phyloP scores from a whole-genome alignment of 371 early-diverging fungal species.

The Mortierella polycephala region DNA sequence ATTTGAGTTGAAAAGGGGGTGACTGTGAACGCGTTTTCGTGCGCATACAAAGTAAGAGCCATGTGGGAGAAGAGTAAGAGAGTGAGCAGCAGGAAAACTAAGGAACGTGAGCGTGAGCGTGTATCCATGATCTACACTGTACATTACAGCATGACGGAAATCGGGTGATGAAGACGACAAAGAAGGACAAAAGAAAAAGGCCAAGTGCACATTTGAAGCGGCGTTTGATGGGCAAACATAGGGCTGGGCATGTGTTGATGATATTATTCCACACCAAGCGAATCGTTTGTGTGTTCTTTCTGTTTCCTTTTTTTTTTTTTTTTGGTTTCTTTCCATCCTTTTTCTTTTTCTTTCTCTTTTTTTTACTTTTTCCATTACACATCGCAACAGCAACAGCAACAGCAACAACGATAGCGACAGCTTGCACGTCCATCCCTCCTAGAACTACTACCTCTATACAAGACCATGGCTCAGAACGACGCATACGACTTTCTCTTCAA shows the following conservation, averaged over 20 bases:
- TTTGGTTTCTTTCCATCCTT: background rate
- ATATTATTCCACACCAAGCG: too few relatives aligned
- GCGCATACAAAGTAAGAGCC: too few relatives aligned
- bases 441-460: background rate
- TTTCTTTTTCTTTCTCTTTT: background rate
- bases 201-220: too few relatives aligned
- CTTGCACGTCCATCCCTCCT: background rate
- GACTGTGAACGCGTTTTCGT: background rate
- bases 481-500: constrained; percentile 91
- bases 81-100: too few relatives aligned
- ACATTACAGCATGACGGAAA: too few relatives aligned
- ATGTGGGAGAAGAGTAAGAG: too few relatives aligned
- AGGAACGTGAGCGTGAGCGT: background rate
- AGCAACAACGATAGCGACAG: constrained; percentile 3
- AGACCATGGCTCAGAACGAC: constrained; percentile 75
- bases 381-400: constrained; percentile 2
- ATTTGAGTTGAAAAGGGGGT: background rate
- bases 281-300: constrained; percentile 9
- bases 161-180: too few relatives aligned
- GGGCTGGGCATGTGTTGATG: too few relatives aligned
- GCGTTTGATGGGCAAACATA: too few relatives aligned
- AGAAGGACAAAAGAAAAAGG: too few relatives aligned
- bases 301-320: constrained; percentile 2
- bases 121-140: too few relatives aligned
- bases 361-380: background rate